A percentile compares a stretch with the other conserved stretches of the same genome.
Conservation (phyloP, 2,329 filamentous ascomycete genomes). For the Paradendryphiella salina region DNA sequence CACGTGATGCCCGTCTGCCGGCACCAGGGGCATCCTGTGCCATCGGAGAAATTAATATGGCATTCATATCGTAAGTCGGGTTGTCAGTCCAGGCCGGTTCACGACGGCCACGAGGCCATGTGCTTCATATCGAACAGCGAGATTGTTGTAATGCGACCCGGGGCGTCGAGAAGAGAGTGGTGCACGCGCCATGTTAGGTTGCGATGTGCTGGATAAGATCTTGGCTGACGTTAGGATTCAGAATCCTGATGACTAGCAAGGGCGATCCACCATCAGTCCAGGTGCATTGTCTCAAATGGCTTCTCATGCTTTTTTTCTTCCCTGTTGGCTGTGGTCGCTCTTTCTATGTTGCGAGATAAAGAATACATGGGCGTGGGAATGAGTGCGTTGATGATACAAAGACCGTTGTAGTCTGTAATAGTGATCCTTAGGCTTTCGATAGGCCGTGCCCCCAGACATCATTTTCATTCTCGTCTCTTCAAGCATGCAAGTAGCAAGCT, state of each 20-base stretch:
- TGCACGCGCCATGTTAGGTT: conserved; percentile 13
- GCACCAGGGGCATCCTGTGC: conserved; percentile 9
- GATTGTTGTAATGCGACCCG: conserved; percentile 1
- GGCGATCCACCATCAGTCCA: background rate
- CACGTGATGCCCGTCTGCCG: conserved; percentile 22
- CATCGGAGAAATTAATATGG: conserved; percentile 30
- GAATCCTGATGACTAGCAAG: background rate
- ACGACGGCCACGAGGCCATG: background rate
- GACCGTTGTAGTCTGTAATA: too few species aligned
- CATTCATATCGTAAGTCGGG: conserved; percentile 16
- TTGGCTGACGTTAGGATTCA: conserved; percentile 7
- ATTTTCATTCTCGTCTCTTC: too few species aligned
- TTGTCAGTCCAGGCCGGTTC: conserved; percentile 2
- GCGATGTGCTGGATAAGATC: conserved; percentile 8
- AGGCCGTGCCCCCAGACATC: too few species aligned
- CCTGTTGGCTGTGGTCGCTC: background rate
- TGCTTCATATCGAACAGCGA: background rate
- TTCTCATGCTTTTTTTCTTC: background rate
- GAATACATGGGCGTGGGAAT: too few species aligned
- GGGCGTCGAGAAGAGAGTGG: background rate
- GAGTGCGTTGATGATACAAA: too few species aligned
- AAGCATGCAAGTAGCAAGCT: too few species aligned
- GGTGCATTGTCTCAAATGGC: background rate
- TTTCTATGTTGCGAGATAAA: background rate
- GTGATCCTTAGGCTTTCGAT: too few species aligned